Evolutionary conservation across 2,329 filamentous ascomycete species (phyloP).

Genomic region (Hirsutella thompsonii): DNA sequence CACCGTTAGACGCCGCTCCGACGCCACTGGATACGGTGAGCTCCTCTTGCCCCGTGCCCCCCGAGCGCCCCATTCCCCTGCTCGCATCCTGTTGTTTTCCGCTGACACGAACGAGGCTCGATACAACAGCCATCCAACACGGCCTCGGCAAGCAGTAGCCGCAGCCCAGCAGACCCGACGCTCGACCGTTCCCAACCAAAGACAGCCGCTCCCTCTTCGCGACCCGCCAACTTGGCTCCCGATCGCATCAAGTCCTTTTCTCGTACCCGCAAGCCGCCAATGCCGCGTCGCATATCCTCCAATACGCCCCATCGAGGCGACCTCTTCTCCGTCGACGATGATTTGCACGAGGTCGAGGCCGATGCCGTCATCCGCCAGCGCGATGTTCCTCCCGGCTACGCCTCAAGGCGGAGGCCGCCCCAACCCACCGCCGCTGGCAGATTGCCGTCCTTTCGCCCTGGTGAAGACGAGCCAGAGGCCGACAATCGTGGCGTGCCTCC

Average conservation of each 20-base stretch:
- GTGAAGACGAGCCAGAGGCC: constrained; percentile 10
- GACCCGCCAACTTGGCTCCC: constrained; percentile 25
- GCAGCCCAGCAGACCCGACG: constrained; percentile 21
- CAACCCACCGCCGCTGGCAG: constrained; percentile 23
- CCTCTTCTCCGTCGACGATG: constrained; percentile 86
- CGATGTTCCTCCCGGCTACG: constrained; percentile 13
- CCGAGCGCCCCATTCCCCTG: neutral
- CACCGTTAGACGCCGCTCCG: constrained; percentile 44
- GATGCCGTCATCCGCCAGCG: constrained; percentile 41
- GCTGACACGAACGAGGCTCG: constrained; percentile 6
- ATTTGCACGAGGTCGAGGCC: constrained; percentile 64
- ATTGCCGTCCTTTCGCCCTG: constrained; percentile 24
- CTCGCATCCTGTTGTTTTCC: neutral
- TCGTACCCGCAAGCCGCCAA: constrained; percentile 56
- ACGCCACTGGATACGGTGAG: constrained; percentile 40
- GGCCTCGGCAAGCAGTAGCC: constrained; percentile 14
- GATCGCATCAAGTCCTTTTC: constrained; percentile 34
- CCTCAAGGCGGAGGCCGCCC: constrained; percentile 20
- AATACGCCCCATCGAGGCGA: constrained; percentile 69
- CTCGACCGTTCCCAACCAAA: constrained; percentile 19
- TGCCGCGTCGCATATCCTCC: constrained; percentile 63
- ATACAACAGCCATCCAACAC: constrained; percentile 6
- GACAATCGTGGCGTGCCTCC: constrained; percentile 6
- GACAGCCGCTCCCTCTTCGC: constrained; percentile 19
- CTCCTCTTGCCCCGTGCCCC: neutral